Percentiles rank a stretch among this genome's conserved stretches.
phyloP scores from a whole-genome alignment of 192 early-diverging fungal genomes.

The Diversispora epigaea region DNA sequence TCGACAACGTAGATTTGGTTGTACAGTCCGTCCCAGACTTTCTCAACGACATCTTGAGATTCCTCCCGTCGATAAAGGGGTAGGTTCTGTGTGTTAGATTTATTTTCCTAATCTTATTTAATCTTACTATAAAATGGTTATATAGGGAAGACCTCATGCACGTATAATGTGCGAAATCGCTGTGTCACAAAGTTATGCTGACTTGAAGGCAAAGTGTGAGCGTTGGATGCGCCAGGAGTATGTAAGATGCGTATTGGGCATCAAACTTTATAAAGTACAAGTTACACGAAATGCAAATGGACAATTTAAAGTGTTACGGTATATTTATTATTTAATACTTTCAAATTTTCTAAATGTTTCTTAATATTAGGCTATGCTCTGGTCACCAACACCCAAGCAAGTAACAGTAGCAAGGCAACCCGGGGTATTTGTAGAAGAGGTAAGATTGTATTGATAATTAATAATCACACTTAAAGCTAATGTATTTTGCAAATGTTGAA shows the following conservation, averaged over 20 bases:
- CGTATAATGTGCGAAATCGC: slow-evolving; percentile 8
- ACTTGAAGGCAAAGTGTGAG: background rate
- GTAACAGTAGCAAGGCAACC: background rate
- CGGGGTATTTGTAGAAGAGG: slow-evolving; percentile 3
- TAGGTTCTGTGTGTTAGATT: slow-evolving; percentile 11
- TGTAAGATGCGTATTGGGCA: slow-evolving; percentile 13
- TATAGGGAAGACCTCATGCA: slow-evolving; percentile 25
- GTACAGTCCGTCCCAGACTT: background rate
- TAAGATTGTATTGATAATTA: slow-evolving; percentile 4
- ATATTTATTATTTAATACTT: slow-evolving; percentile 14
- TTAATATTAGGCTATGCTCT: background rate
- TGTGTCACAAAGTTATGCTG: background rate
- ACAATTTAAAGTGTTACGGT: background rate
- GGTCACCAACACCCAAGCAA: background rate
- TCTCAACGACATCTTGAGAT: background rate
- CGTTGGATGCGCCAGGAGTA: slow-evolving; percentile 23
- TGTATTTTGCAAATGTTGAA: background rate
- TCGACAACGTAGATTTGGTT: background rate
- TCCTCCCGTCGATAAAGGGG: background rate
- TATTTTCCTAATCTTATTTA: slow-evolving; percentile 13
- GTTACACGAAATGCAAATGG: background rate
- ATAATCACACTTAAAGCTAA: background rate
- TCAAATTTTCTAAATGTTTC: background rate
- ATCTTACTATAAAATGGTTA: slow-evolving; percentile 23
- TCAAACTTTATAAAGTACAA: background rate